Percentiles rank a stretch among this genome's conserved stretches.
Conservation (phyloP, 352 stramenopile genomes). For the Phytophthora pisi region DNA sequence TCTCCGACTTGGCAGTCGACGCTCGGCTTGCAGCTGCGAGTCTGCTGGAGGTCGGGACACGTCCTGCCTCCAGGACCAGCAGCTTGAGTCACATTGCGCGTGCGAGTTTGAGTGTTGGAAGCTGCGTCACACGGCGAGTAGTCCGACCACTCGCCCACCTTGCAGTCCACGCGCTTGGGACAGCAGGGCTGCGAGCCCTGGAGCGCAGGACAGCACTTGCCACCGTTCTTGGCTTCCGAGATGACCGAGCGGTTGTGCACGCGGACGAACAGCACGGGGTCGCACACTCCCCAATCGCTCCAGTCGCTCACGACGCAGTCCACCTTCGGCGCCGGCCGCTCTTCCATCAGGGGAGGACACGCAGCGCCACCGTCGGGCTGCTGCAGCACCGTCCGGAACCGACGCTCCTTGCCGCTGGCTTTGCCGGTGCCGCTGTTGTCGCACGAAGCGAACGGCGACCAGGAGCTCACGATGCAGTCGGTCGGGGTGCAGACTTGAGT, state of each 20-base stretch:
- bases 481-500: conserved; percentile 33
- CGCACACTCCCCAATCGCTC: conserved; percentile 44
- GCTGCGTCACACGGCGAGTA: conserved; percentile 49
- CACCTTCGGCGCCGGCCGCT: conserved; percentile 47
- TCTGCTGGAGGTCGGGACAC: conserved; percentile 47
- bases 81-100: conserved; percentile 39
- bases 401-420: conserved; percentile 23
- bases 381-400: conserved; percentile 48
- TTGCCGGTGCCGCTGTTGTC: conserved; percentile 19
- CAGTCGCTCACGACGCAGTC: conserved; percentile 50
- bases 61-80: conserved; percentile 42
- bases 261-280: conserved; percentile 26
- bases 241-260: conserved; percentile 42
- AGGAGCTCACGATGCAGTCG: conserved; percentile 56
- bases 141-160: conserved; percentile 53
- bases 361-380: conserved; percentile 43
- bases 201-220: conserved; percentile 44
- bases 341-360: conserved; percentile 55
- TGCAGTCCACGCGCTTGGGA: conserved; percentile 52
- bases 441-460: conserved; percentile 58
- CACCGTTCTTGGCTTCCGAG: conserved; percentile 32
- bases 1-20: conserved; percentile 69
- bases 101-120: conserved; percentile 57
- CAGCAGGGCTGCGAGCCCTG: conserved; percentile 40
- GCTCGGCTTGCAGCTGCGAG: conserved; percentile 40